Conservation (phyloP, 768 basidiomycete genomes). For the Agaricus subrufescens region DNA sequence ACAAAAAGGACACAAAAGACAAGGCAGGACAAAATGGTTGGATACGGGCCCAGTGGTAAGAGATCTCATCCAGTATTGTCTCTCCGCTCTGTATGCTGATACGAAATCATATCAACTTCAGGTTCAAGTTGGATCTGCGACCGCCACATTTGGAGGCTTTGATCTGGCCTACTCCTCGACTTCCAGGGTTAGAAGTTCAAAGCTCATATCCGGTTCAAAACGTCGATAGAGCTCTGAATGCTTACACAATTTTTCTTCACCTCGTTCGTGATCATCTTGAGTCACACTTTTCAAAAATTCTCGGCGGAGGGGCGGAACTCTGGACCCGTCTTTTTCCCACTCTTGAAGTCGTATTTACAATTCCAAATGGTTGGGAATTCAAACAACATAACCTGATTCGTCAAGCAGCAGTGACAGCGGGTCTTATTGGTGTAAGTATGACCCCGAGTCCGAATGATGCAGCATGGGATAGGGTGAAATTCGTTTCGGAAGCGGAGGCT, state of each 20-base stretch:
- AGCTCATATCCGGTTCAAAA: background rate
- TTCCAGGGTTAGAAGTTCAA: background rate
- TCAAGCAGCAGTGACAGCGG: background rate
- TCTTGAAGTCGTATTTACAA: background rate
- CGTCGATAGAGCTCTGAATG: background rate
- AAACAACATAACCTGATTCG: background rate
- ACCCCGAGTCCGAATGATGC: too few relatives aligned
- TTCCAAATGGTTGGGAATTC: conserved; percentile 3
- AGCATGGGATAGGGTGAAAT: background rate
- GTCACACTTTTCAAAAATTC: background rate
- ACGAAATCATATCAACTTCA: background rate
- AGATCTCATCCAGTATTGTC: background rate
- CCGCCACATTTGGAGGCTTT: background rate
- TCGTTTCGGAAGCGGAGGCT: conserved; percentile 3
- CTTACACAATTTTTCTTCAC: background rate
- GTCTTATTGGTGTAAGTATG: background rate
- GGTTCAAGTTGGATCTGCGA: background rate
- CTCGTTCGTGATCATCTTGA: background rate
- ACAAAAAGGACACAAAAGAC: background rate
- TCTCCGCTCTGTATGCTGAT: too few relatives aligned
- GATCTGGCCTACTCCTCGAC: background rate
- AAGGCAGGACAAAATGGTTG: background rate
- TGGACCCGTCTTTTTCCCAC: background rate
- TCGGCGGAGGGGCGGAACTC: background rate
- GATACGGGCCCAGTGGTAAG: background rate